Conservation (phyloP, 805 yeast genomes). For the Dipodascopsis tothii region DNA sequence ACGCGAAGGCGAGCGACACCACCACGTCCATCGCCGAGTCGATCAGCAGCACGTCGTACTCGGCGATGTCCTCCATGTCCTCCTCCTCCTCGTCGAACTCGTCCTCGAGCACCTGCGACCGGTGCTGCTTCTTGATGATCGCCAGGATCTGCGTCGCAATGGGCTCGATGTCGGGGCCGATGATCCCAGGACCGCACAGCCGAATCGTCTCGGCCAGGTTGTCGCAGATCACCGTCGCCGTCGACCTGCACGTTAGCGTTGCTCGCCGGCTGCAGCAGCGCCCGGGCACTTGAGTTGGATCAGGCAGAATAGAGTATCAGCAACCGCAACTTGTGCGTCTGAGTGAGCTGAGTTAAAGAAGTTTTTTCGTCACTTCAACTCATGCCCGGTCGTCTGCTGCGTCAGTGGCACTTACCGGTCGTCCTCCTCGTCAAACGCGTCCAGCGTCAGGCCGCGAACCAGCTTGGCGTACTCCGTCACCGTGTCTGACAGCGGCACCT, state of each 20-base stretch:
- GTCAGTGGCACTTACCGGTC: constrained; percentile 51
- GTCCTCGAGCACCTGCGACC: constrained; percentile 71
- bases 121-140: constrained; percentile 73
- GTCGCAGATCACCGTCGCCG: constrained; percentile 70
- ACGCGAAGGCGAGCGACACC: constrained; percentile 64
- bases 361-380: constrained; percentile 17
- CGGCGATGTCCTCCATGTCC: constrained; percentile 28
- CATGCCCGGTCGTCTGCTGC: not conserved
- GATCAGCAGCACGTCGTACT: constrained; percentile 55
- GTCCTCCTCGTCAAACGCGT: constrained; percentile 65
- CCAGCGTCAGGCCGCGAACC: constrained; percentile 60
- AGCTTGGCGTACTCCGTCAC: constrained; percentile 53
- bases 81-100: constrained; percentile 47
- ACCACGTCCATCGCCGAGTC: constrained; percentile 84
- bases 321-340: constrained; percentile 24
- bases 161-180: constrained; percentile 54
- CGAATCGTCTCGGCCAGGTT: constrained; percentile 59
- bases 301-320: constrained; percentile 14
- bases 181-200: constrained; percentile 61
- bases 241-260: constrained; percentile 5
- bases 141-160: constrained; percentile 65
- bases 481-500: constrained; percentile 41
- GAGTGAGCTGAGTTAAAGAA: constrained; percentile 24
- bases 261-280: no score
- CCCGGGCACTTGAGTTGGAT: constrained; percentile 1